Percentiles rank a stretch among this genome's conserved stretches.
Evolutionary conservation across 1,284 basidiomycete genomes (phyloP).

Genomic region (Wallemia mellicola): DNA sequence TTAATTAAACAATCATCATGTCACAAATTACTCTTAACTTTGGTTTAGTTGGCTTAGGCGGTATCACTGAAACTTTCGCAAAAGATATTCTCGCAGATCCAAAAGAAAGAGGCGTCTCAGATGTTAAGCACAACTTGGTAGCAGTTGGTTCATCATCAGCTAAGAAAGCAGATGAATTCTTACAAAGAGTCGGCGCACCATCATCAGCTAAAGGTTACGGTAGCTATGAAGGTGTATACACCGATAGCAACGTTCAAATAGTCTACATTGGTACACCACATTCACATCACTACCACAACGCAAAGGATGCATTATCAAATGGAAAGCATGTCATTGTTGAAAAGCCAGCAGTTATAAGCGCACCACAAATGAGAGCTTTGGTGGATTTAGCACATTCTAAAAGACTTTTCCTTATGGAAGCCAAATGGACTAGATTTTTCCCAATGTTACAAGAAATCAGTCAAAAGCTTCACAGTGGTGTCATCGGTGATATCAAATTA

Average conservation of each 20-base stretch:
- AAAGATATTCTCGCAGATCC: constrained; percentile 16
- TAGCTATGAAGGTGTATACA: constrained; percentile 16
- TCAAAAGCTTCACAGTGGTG: constrained; percentile 12
- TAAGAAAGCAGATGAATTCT: constrained; percentile 16
- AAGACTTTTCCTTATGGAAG: constrained; percentile 17
- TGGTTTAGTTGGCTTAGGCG: constrained; percentile 12
- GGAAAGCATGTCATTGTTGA: constrained; percentile 19
- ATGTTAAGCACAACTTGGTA: constrained; percentile 18
- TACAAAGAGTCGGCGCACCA: constrained; percentile 11
- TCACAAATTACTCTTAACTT: constrained; percentile 9
- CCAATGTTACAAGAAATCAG: constrained; percentile 14
- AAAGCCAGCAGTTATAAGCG: constrained; percentile 20
- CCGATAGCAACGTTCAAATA: constrained; percentile 17
- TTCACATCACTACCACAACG: constrained; percentile 18
- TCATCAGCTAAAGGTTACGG: constrained; percentile 11
- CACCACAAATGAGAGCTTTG: constrained; percentile 16
- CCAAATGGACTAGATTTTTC: constrained; percentile 17
- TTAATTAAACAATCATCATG: too few species aligned
- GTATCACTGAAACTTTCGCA: constrained; percentile 5
- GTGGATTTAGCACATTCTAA: constrained; percentile 15
- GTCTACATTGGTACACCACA: constrained; percentile 22
- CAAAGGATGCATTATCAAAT: constrained; percentile 15
- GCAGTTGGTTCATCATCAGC: constrained; percentile 17
- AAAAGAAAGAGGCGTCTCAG: constrained; percentile 12
- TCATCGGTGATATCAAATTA: constrained; percentile 14